Evolutionary conservation across 352 stramenopile genomes (phyloP).

Genomic region (Elongisporangium undulatum): DNA sequence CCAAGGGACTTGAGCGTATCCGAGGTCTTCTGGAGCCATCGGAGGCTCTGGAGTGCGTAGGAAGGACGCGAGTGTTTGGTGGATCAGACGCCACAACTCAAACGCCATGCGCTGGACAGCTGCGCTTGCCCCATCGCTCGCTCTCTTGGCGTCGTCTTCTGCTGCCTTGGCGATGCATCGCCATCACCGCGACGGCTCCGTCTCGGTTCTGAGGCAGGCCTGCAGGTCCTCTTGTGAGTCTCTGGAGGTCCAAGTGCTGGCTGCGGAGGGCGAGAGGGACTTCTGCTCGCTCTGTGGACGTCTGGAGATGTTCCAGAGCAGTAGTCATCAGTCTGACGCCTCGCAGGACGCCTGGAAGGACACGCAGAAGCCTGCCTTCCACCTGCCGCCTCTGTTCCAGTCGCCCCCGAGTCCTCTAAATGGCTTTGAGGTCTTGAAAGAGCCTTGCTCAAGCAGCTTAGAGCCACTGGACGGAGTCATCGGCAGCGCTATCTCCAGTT

Average conservation of each 20-base stretch:
- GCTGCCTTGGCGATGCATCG: not conserved
- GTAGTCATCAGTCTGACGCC: not conserved
- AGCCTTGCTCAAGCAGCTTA: not conserved
- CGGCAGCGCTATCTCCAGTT: not conserved
- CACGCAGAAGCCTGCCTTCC: too few species aligned
- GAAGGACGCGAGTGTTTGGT: not conserved
- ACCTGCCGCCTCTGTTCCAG: not conserved
- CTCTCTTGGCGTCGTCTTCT: not conserved
- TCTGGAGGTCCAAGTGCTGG: not conserved
- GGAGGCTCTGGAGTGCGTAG: not conserved
- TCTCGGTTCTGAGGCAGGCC: not conserved
- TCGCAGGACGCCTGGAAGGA: not conserved
- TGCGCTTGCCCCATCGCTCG: not conserved
- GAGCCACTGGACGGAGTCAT: not conserved
- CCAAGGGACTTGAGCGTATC: not conserved
- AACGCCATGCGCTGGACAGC: not conserved
- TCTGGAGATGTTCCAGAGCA: not conserved
- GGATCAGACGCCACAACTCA: not conserved
- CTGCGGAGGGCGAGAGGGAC: not conserved
- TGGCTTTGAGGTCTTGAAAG: not conserved
- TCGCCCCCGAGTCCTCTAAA: not conserved
- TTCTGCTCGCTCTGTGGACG: not conserved
- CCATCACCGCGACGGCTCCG: not conserved
- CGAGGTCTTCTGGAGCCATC: not conserved
- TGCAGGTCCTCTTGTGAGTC: not conserved